Base-by-base conservation (phyloP, 495 filamentous ascomycete species). In the Neurospora sp. region DNA sequence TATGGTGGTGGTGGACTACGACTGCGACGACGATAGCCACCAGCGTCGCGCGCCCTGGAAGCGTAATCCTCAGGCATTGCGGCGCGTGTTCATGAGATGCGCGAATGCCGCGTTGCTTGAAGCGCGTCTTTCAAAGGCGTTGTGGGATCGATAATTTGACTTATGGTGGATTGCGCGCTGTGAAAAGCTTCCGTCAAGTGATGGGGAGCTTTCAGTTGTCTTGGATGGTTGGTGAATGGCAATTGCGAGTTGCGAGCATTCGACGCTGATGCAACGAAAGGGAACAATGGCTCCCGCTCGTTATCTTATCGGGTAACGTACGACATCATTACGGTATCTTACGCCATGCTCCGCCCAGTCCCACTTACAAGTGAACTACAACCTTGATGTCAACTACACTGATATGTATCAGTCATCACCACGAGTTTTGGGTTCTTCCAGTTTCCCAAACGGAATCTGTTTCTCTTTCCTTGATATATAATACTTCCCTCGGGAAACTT, bases 31-130 rank as follows among this genome's bases (percentile, higher is more conserved):
- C 70, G 75, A 22, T 76, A 73, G 74, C 75, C 69, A 20, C 73
- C 59, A 59, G 72, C 71, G 39, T 77, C 74, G 70, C 78, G 73
- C 38, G 70, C 73, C 68, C 68, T 35, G 37, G 76, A 72, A 45
- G 73, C 68, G 40, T 77, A 72, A 38, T 73, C 73, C 45, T 76
- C 75, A 68, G 75, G 74, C 79, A 81, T 81, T n/a, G 35, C 39
- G 20, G 27, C 53, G 53, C 53, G 53, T 31, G 53, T 65, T 65
- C 10, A 31, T 17, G 12, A 65, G 27, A 35, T 3, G 27, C 27
- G 53, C 53, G 22, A 65, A 35, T 65, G 53, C 14, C 35, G 1
- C 5, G 6, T 65, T 14, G 53, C 27, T 31, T 37, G 31, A 37
- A 14, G 14, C 14, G 22, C 22, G 53, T 35, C 8, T 16, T 8